These are phyloP conservation scores for Metschnikowia lochheadii DNA, from an alignment of 805 yeast species.

Conservation along the genomic window DNA sequence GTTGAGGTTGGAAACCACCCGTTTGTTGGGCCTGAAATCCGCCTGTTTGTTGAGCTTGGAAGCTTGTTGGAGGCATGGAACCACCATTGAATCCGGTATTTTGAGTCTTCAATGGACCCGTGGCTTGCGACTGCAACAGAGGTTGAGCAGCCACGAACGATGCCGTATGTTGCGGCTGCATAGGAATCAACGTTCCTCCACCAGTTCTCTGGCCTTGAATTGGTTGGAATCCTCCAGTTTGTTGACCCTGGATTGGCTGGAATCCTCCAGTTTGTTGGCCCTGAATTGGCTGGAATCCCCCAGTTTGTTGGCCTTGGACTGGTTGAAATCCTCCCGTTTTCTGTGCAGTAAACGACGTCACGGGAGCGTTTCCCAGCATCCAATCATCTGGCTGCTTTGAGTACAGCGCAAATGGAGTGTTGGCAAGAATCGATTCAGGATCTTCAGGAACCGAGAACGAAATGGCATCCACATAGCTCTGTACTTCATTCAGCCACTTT, in stretches of 20 bases:
- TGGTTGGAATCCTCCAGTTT: slow-evolving; percentile 1
- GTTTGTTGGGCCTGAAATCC: slow-evolving; percentile 17
- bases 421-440: slow-evolving; percentile 35
- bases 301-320: slow-evolving; percentile 3
- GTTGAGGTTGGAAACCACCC: slow-evolving; percentile 19
- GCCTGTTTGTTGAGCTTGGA: slow-evolving; percentile 18
- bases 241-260: neutral
- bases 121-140: slow-evolving; percentile 27
- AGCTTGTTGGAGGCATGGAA: slow-evolving; percentile 12
- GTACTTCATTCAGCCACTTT: slow-evolving; percentile 75
- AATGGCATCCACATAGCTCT: slow-evolving; percentile 85
- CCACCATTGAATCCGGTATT: slow-evolving; percentile 16
- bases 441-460: slow-evolving; percentile 71
- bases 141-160: slow-evolving; percentile 36
- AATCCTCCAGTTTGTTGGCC: neutral
- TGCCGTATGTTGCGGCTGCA: slow-evolving; percentile 69
- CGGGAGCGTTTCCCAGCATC: slow-evolving; percentile 12
- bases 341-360: slow-evolving; percentile 37
- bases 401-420: slow-evolving; percentile 41
- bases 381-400: slow-evolving; percentile 21
- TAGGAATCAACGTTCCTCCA: slow-evolving; percentile 40
- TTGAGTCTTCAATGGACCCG: slow-evolving; percentile 31
- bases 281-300: slow-evolving; percentile 17
- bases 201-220: slow-evolving; percentile 40
- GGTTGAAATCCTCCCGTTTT: slow-evolving; percentile 28